Percentiles rank a stretch among this genome's conserved stretches.
Conservation (phyloP, 148 eudicot genomes). For the Vaccinium vitisidaea region DNA sequence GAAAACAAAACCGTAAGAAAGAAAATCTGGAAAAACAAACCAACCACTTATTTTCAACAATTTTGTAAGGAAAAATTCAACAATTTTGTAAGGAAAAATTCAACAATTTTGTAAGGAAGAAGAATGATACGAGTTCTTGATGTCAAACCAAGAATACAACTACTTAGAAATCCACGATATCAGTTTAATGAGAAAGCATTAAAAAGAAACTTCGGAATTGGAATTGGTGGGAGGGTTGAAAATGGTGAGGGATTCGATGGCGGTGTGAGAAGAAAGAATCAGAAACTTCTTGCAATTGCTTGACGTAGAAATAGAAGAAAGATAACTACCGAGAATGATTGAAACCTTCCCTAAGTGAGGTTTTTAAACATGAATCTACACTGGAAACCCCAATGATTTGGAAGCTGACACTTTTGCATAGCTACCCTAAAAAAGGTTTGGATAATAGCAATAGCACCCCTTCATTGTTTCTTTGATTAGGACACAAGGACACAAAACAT, state of each 20-base stretch:
- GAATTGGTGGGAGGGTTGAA: constrained; percentile 13
- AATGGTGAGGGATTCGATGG: constrained; percentile 6
- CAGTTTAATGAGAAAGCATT: neutral
- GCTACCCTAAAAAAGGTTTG: neutral
- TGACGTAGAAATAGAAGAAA: constrained; percentile 21
- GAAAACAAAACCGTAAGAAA: neutral
- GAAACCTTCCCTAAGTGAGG: neutral
- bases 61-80: neutral
- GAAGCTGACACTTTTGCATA: neutral
- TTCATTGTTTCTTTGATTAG: too few relatives aligned
- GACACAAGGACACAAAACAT: too few relatives aligned
- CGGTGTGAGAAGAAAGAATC: constrained; percentile 17
- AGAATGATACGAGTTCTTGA: neutral
- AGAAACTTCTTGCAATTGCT: constrained; percentile 21
- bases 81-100: neutral
- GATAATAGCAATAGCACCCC: too few relatives aligned
- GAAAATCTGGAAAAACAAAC: neutral
- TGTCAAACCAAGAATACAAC: neutral
- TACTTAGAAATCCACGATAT: neutral
- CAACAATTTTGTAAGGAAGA: neutral
- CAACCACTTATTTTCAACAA: neutral
- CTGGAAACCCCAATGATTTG: constrained; percentile 8
- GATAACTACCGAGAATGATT: neutral
- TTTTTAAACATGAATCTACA: neutral
- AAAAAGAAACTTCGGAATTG: neutral